Evolutionary conservation across 108 stramenopile genomes (phyloP).

Genomic region (Tribonema minus): DNA sequence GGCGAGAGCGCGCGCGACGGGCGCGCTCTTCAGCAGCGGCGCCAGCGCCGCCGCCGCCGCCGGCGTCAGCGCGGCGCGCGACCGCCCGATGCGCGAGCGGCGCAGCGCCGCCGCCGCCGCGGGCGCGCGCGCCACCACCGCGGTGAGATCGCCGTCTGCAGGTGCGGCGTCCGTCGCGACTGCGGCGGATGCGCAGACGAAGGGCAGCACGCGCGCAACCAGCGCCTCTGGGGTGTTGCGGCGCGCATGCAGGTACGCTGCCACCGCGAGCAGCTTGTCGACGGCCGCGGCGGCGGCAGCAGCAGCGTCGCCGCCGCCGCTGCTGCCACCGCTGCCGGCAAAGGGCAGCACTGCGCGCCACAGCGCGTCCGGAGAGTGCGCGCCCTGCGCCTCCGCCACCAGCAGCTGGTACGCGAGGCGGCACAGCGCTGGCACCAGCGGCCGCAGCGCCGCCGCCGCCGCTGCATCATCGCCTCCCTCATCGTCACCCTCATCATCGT

Average conservation of each 20-base stretch:
- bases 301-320: neutral
- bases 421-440: constrained; percentile 19
- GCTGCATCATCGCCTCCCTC: neutral
- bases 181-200: neutral
- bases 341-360: constrained; percentile 14
- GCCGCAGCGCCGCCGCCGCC: neutral
- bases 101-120: constrained; percentile 10
- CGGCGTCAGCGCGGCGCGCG: constrained; percentile 1
- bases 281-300: neutral
- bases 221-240: neutral
- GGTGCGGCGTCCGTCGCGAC: neutral
- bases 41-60: neutral
- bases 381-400: constrained; percentile 16
- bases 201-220: neutral
- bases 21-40: neutral
- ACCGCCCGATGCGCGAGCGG: neutral
- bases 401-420: constrained; percentile 18
- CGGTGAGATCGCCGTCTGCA: neutral
- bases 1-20: too few relatives aligned
- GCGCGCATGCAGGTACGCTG: neutral
- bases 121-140: neutral
- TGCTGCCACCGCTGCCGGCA: neutral
- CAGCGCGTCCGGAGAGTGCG: neutral
- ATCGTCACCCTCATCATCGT: neutral
- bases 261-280: neutral